Evolutionary conservation across 2,329 filamentous ascomycete species (phyloP), one percentile per base, ranked within the genome.

Genomic region (Thielaviopsis punctulata): DNA sequence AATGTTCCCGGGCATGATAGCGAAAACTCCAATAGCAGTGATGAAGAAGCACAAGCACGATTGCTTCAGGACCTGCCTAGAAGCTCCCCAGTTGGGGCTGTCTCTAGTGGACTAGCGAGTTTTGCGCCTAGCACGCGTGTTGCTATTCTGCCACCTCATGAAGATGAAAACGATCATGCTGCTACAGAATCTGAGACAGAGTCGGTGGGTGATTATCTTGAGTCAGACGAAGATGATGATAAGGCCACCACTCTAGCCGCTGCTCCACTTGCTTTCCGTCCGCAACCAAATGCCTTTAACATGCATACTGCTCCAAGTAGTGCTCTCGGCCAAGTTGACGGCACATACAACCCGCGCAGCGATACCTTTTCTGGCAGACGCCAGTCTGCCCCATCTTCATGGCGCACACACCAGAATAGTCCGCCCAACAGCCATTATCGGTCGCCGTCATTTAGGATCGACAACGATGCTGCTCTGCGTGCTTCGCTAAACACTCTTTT

Each of bases 401-500:
- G 69, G 73, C 47, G 68, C 73, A 15, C 69, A 72, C 56, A 67
- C 68, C 9, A 67, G 72, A 45, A 61, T 68, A 45, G 51, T 21
- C 24, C 52, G 39, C 66, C 70, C 56, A 76, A 66, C 44, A 65
- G 62, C 44, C 61, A 70, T 63, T 78, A 84, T 63, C 77, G 86
- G 62, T 82, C 83, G 0, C 82, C 86, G 1, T 77, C 79, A 3
- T 79, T 86, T 60, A 86, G 87, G 59, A 82, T 86, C 47, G 88
- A 96, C 60, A 89, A 96, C 60, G 92, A 98, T 60, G 92, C 88
- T 25, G 92, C 88, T 1, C 73, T 98, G 10, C 82, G 92, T 30
- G 88, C 92, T 19, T 95, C 87, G 48, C 73, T 98, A n/a, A 95
- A 88, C 1, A 96, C 92, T 0, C 75, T 98, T 12, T 77, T 98